Percentiles rank a stretch among this genome's conserved stretches.
Conservation (phyloP, 805 yeast species). For the Ogataea trehaloabstinens region DNA sequence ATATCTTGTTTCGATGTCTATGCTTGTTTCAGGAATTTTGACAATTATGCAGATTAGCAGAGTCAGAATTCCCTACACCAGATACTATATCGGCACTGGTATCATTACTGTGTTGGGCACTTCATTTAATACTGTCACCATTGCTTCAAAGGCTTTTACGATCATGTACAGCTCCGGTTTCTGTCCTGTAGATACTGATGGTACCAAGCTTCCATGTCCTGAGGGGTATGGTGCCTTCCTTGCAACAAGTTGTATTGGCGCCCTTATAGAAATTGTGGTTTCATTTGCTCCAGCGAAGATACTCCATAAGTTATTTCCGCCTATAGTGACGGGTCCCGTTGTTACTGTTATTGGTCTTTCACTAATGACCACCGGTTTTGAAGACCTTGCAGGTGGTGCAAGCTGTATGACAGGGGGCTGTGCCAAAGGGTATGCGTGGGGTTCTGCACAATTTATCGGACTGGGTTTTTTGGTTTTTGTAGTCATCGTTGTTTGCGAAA, state of each 20-base stretch:
- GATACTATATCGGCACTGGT: slow-evolving; percentile 83
- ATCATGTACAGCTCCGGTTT: slow-evolving; percentile 72
- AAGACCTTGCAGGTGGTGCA: slow-evolving; percentile 88
- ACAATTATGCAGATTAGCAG: slow-evolving; percentile 77
- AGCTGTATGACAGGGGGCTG: slow-evolving; percentile 49
- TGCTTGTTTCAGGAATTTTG: slow-evolving; percentile 68
- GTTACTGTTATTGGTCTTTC: slow-evolving; percentile 78
- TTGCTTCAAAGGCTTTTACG: slow-evolving; percentile 73
- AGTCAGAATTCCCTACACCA: slow-evolving; percentile 70
- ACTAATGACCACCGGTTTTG: slow-evolving; percentile 68
- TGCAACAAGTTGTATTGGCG: slow-evolving; percentile 76
- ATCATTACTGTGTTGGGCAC: slow-evolving; percentile 87
- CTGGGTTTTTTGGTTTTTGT: slow-evolving; percentile 80
- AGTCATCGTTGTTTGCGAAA: slow-evolving; percentile 72
- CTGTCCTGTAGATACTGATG: slow-evolving; percentile 64
- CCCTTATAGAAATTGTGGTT: slow-evolving; percentile 65
- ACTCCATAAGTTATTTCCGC: slow-evolving; percentile 77
- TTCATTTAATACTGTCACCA: slow-evolving; percentile 82
- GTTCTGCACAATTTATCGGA: slow-evolving; percentile 86
- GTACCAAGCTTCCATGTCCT: slow-evolving; percentile 73
- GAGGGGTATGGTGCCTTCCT: slow-evolving; percentile 84
- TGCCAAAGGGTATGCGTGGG: slow-evolving; percentile 63
- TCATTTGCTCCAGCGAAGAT: slow-evolving; percentile 75
- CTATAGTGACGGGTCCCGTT: slow-evolving; percentile 91
- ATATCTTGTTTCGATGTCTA: slow-evolving; percentile 66